Evolutionary conservation across 2,329 filamentous ascomycete genomes (phyloP).

Genomic region (Tolypocladium endophyticum): DNA sequence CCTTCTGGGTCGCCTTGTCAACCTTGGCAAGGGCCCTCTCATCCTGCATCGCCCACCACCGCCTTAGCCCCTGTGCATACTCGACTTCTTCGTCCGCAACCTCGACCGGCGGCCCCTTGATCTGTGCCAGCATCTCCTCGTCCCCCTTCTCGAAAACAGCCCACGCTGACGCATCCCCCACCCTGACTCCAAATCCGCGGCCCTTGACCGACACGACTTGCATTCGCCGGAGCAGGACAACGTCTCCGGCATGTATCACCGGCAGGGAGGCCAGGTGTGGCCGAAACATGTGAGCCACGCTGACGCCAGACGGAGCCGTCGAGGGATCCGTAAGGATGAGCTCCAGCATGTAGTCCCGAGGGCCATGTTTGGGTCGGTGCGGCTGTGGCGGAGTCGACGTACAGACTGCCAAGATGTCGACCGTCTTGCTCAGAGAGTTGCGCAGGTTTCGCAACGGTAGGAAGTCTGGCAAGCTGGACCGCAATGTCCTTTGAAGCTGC

Average conservation of each 20-base stretch:
- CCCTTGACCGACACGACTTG: constrained; percentile 41
- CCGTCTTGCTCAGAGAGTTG: constrained; percentile 33
- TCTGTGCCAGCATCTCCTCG: constrained; percentile 33
- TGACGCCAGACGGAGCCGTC: constrained; percentile 35
- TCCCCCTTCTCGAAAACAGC: constrained; percentile 44
- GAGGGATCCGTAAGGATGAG: constrained; percentile 48
- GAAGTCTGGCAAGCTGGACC: constrained; percentile 40
- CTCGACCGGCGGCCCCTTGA: constrained; percentile 51
- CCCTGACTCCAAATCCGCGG: constrained; percentile 44
- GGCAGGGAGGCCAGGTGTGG: constrained; percentile 48
- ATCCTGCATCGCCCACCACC: constrained; percentile 40
- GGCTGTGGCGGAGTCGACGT: constrained; percentile 39
- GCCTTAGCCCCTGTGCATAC: constrained; percentile 36
- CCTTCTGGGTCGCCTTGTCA: constrained; percentile 31
- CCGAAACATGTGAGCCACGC: constrained; percentile 47
- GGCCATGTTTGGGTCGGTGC: constrained; percentile 44
- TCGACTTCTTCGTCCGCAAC: constrained; percentile 36
- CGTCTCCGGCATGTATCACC: constrained; percentile 42
- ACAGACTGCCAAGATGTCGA: constrained; percentile 46
- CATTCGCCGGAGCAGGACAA: constrained; percentile 47
- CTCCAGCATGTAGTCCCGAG: constrained; percentile 48
- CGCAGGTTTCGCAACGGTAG: constrained; percentile 41
- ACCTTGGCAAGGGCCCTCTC: constrained; percentile 34
- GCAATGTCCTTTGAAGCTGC: constrained; percentile 34
- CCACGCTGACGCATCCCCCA: constrained; percentile 48